These are phyloP conservation scores for Athelia psychrophila DNA, from an alignment of 1,284 basidiomycete genomes.

Conservation along the genomic window DNA sequence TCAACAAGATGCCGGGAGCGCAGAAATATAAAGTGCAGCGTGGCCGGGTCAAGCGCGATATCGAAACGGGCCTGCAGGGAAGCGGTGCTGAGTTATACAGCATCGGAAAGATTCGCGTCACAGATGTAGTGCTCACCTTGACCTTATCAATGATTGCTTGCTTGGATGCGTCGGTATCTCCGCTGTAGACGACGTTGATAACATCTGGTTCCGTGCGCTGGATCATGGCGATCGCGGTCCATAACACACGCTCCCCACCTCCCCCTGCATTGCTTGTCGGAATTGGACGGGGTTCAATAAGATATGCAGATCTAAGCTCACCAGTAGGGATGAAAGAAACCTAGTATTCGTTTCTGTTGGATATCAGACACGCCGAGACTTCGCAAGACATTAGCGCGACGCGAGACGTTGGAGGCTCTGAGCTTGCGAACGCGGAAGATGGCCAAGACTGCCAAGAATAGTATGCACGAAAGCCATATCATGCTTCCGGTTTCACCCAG, in stretches of 20 bases:
- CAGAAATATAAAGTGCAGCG: constrained; percentile 81
- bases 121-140: constrained; percentile 50
- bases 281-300: constrained; percentile 34
- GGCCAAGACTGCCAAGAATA: neutral
- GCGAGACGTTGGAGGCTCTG: neutral
- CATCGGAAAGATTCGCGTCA: constrained; percentile 8
- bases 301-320: constrained; percentile 36
- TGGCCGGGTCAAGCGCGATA: constrained; percentile 63
- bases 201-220: constrained; percentile 73
- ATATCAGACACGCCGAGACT: constrained; percentile 20
- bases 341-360: constrained; percentile 52
- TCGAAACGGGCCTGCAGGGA: constrained; percentile 75
- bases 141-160: constrained; percentile 81
- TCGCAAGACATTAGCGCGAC: neutral
- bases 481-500: too few relatives aligned
- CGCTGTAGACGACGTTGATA: constrained; percentile 88
- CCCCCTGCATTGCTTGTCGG: constrained; percentile 88
- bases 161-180: constrained; percentile 81
- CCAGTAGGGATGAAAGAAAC: constrained; percentile 97
- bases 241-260: constrained; percentile 95
- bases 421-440: neutral
- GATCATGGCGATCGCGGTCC: constrained; percentile 84
- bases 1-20: constrained; percentile 72
- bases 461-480: too few relatives aligned
- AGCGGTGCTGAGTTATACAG: neutral